These are phyloP conservation scores for Glycyrrhiza uralensis DNA, from an alignment of 306 rosid genomes.

Conservation along the genomic window DNA sequence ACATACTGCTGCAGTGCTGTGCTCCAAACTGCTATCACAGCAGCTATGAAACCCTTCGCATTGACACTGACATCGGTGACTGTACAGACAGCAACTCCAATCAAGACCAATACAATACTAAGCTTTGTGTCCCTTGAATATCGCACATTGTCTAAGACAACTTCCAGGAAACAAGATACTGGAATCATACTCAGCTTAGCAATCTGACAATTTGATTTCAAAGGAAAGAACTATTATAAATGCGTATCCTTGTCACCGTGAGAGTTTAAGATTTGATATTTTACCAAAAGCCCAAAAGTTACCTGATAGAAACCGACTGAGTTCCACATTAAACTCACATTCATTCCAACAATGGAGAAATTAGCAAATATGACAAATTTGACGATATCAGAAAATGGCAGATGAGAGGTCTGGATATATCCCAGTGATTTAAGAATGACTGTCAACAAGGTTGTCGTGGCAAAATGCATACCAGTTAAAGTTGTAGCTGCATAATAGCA, in stretches of 20 bases:
- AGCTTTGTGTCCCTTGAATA: slow-evolving; percentile 85
- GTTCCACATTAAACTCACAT: slow-evolving; percentile 92
- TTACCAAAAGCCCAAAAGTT: not conserved
- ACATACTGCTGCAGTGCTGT: slow-evolving; percentile 83
- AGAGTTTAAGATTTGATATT: not conserved
- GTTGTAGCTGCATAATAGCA: slow-evolving; percentile 70
- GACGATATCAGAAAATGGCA: slow-evolving; percentile 65
- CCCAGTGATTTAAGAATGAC: slow-evolving; percentile 60
- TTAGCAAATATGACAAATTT: slow-evolving; percentile 79
- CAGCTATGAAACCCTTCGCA: slow-evolving; percentile 74
- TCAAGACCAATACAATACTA: slow-evolving; percentile 65
- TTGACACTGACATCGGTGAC: slow-evolving; percentile 89
- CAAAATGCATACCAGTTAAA: slow-evolving; percentile 81
- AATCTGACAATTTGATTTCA: slow-evolving; percentile 49
- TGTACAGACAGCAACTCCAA: slow-evolving; percentile 86
- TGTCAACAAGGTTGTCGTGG: slow-evolving; percentile 72
- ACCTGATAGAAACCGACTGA: slow-evolving; percentile 93
- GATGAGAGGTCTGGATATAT: slow-evolving; percentile 64
- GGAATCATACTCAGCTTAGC: slow-evolving; percentile 91
- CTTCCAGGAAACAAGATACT: slow-evolving; percentile 77
- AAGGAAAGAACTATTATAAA: slow-evolving; percentile 20
- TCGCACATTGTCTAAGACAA: slow-evolving; percentile 66
- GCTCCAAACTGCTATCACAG: slow-evolving; percentile 74
- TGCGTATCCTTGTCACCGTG: not conserved
- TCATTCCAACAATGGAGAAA: slow-evolving; percentile 87